These are phyloP conservation scores for Mortierella alpina DNA, from an alignment of 192 early-diverging fungal species.

Conservation along the genomic window DNA sequence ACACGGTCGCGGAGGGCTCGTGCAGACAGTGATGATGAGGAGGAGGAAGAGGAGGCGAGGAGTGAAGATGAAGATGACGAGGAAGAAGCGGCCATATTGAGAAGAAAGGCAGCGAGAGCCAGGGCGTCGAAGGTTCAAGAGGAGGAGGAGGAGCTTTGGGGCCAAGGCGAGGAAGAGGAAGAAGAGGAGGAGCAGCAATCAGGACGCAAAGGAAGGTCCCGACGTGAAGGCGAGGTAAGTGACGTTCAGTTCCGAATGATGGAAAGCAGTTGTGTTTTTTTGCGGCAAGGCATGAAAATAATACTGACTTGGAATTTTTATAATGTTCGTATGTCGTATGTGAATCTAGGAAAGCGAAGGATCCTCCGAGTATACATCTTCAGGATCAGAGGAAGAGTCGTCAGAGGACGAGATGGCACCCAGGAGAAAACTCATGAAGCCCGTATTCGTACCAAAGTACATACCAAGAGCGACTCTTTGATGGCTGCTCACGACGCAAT, in stretches of 20 bases:
- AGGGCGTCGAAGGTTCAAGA: slow-evolving; percentile 44
- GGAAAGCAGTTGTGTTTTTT: not conserved
- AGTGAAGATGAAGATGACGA: slow-evolving; percentile 63
- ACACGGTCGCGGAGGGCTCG: slow-evolving; percentile 27
- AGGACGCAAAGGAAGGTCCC: slow-evolving; percentile 30
- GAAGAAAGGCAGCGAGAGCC: slow-evolving; percentile 35
- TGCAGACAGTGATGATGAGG: slow-evolving; percentile 18
- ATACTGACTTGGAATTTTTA: slow-evolving; percentile 13
- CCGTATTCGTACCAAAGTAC: slow-evolving; percentile 93
- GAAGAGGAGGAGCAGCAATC: slow-evolving; percentile 51
- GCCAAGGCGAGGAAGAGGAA: slow-evolving; percentile 59
- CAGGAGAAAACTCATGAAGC: slow-evolving; percentile 76
- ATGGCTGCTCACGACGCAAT: not conserved
- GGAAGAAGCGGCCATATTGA: slow-evolving; percentile 54
- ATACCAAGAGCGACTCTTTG: not conserved
- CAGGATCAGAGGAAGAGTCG: slow-evolving; percentile 82
- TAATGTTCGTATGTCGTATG: slow-evolving; percentile 6
- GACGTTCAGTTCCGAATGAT: not conserved
- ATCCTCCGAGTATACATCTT: slow-evolving; percentile 67
- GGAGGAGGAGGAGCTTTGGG: slow-evolving; percentile 56
- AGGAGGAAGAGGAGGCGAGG: slow-evolving; percentile 27
- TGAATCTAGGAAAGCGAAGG: slow-evolving; percentile 59
- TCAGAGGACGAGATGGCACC: slow-evolving; percentile 51
- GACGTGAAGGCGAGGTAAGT: slow-evolving; percentile 49
- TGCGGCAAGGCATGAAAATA: not conserved